phyloP scores from a whole-genome alignment of 169 alveolate species.

The Eimeria sp. region DNA sequence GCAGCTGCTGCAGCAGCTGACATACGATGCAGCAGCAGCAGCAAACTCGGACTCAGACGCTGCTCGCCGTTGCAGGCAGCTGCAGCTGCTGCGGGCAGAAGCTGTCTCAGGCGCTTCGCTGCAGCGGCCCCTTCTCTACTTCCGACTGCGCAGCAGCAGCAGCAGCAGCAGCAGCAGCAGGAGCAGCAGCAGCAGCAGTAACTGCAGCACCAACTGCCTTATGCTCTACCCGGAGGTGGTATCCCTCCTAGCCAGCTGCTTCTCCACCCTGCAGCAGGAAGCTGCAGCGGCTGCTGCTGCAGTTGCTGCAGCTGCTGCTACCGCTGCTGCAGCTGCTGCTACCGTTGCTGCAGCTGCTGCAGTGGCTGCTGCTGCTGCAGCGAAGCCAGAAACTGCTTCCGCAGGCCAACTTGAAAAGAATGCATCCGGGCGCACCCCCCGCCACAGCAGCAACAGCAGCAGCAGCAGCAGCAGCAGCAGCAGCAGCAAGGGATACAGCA shows the following conservation, averaged over 20 bases:
- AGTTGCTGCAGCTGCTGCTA: background rate
- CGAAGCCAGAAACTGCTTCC: conserved; percentile 14
- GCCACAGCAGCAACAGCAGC: background rate
- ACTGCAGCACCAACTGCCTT: conserved; percentile 30
- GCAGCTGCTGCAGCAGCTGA: conserved; percentile 62
- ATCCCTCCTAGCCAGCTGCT: background rate
- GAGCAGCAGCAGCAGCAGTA: too few species aligned
- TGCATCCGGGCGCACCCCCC: background rate
- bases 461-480: background rate
- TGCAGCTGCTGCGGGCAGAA: conserved; percentile 78
- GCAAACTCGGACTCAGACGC: conserved; percentile 11
- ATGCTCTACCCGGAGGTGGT: conserved; percentile 26
- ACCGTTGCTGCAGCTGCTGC: background rate
- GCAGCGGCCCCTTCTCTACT: conserved; percentile 39
- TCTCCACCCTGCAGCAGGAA: conserved; percentile 43
- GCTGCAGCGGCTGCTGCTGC: conserved; percentile 37
- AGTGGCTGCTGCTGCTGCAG: background rate
- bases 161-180: conserved; percentile 50
- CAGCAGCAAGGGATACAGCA: conserved; percentile 24
- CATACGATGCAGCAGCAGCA: conserved; percentile 41
- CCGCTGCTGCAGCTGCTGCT: background rate
- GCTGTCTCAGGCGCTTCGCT: conserved; percentile 38
- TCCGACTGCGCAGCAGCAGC: conserved; percentile 48
- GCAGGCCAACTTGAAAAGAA: background rate
- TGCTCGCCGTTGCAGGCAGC: conserved; percentile 20